A percentile compares a stretch with the other conserved stretches of the same genome.
Evolutionary conservation across 495 filamentous ascomycete genomes (phyloP).

Genomic region (Tetracladium marchalianum): DNA sequence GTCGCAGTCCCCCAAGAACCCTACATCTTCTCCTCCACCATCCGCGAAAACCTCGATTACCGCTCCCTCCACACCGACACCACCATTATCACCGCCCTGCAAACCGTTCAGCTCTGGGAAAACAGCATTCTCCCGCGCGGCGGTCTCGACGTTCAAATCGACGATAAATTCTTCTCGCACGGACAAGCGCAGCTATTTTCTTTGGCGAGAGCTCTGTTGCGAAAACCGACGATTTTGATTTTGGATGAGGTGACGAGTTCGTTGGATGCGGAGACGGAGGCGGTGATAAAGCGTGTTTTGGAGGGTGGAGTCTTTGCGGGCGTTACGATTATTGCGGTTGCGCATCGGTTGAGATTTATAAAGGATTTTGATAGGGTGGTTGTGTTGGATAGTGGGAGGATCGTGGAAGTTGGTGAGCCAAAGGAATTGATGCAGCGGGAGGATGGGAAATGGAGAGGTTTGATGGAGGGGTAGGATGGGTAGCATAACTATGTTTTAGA

Average conservation of each 20-base stretch:
- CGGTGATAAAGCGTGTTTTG: slow-evolving; percentile 45
- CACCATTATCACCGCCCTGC: neutral
- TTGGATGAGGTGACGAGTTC: slow-evolving; percentile 25
- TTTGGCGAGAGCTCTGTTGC: slow-evolving; percentile 50
- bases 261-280: slow-evolving; percentile 46
- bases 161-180: slow-evolving; percentile 40
- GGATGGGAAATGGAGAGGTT: no score
- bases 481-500: no score
- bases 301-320: slow-evolving; percentile 38
- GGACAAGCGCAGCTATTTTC: slow-evolving; percentile 57
- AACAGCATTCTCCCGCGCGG: neutral
- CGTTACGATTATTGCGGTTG: slow-evolving; percentile 39
- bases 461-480: no score
- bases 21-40: slow-evolving; percentile 20
- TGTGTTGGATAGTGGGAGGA: slow-evolving; percentile 30
- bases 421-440: no score
- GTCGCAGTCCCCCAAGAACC: slow-evolving; percentile 34
- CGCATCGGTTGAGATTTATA: slow-evolving; percentile 39
- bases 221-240: slow-evolving; percentile 19
- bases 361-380: slow-evolving; percentile 34
- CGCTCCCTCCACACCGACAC: neutral
- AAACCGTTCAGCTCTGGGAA: slow-evolving; percentile 21
- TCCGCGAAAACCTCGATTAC: slow-evolving; percentile 16
- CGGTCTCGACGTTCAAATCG: slow-evolving; percentile 40
- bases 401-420: slow-evolving; percentile 15